Base-by-base conservation (phyloP, 176 grass and related monocot genomes). In the Zoysia pacifica region DNA sequence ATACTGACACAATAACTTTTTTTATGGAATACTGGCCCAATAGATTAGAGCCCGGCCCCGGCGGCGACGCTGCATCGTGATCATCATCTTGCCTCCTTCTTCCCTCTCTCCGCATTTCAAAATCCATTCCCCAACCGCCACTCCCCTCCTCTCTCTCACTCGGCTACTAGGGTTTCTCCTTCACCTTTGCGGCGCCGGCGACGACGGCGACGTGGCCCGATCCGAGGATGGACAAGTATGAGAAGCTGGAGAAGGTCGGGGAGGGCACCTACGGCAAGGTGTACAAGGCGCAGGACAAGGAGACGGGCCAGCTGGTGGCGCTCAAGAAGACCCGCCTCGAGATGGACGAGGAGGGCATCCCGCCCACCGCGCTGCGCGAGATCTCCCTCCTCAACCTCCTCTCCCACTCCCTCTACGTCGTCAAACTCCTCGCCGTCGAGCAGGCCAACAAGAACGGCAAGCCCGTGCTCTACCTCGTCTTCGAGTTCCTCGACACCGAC, bases 331-430 rank as follows among this genome's bases (percentile, higher is more conserved):
- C 92, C 1, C 83, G 90, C 4, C 93, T 99, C 13, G 90, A 99
- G 86, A 95, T 95, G 92, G 93, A 91, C 79, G 93, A 99, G 84
- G 97, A 99, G 28, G 97, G 97, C n/a, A 96, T 99, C 82, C 97
- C 96, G 10, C 92, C 93, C 41, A 93, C 90, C 5, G 92, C 93
- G 2, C 86, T 99, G 46, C 90, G 88, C 65, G 92, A 99, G 92
- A 89, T 99, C 86, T 99, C 96, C 38, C 82, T 99, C 73, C 96
- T 99, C 68, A 87, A 87, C 67, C 84, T 95, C 75, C 92, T 99
- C 69, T 93, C 96, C 65, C 84, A 79, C 79, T 93, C 87, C 78
- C 65, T 99, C 88, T 95, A 95, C 92, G 78, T 99, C 72, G 96
- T 99, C 76, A 82, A 90, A 55, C 89, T 99, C 74, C 84, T 99